Evolutionary conservation across 2,329 filamentous ascomycete species (phyloP).

Genomic region (Bipolaris oryzae): DNA sequence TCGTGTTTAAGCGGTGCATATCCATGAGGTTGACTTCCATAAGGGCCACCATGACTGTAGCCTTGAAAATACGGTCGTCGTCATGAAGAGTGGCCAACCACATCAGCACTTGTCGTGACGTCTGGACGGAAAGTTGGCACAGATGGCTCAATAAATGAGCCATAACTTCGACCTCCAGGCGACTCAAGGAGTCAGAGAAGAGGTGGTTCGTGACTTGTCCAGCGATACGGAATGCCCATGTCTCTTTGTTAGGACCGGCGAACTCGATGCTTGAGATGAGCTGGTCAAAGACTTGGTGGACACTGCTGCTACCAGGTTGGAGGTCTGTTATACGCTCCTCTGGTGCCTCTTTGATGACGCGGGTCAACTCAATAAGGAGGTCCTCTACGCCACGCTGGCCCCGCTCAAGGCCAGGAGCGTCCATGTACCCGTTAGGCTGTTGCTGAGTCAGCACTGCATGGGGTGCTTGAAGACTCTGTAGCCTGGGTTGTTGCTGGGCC

Average conservation of each 20-base stretch:
- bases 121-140: conserved; percentile 65
- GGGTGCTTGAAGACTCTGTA: conserved; percentile 45
- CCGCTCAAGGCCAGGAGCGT: conserved; percentile 45
- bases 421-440: conserved; percentile 67
- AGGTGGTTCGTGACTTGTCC: conserved; percentile 63
- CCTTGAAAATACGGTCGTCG: conserved; percentile 65
- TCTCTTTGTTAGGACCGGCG: conserved; percentile 61
- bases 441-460: conserved; percentile 50
- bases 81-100: conserved; percentile 61
- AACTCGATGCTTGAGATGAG: conserved; percentile 60
- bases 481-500: conserved; percentile 57
- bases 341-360: conserved; percentile 60
- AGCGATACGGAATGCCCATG: conserved; percentile 61
- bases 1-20: conserved; percentile 63
- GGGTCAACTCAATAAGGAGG: conserved; percentile 63
- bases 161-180: conserved; percentile 67
- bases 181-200: conserved; percentile 60
- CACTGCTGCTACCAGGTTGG: conserved; percentile 56
- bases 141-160: conserved; percentile 66
- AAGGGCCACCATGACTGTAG: conserved; percentile 65
- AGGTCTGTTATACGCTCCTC: conserved; percentile 66
- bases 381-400: conserved; percentile 58
- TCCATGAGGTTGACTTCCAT: conserved; percentile 66
- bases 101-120: conserved; percentile 60
- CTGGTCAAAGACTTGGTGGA: conserved; percentile 65